Evolutionary conservation across 192 early-diverging fungal genomes (phyloP).

Genomic region (Coemansia sp.): DNA sequence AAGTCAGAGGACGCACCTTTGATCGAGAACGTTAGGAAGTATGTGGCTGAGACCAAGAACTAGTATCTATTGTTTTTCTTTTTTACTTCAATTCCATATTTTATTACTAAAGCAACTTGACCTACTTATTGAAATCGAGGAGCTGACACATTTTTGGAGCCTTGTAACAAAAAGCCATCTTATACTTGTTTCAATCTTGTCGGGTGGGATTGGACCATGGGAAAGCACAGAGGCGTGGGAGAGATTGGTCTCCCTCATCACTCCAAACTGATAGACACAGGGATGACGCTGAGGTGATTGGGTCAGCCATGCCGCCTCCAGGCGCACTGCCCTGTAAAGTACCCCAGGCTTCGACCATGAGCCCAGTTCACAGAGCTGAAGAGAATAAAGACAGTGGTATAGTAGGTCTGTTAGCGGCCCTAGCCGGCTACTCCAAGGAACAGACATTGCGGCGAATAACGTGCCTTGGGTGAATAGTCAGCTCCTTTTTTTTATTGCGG

Average conservation of each 20-base stretch:
- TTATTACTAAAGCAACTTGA: neutral
- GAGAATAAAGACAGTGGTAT: too few relatives aligned
- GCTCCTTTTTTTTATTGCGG: too few relatives aligned
- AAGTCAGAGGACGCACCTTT: slow-evolving; percentile 16
- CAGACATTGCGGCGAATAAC: too few relatives aligned
- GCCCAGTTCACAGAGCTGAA: too few relatives aligned
- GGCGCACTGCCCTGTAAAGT: too few relatives aligned
- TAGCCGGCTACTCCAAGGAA: too few relatives aligned
- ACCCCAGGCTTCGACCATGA: too few relatives aligned
- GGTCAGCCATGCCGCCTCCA: too few relatives aligned
- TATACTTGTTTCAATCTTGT: neutral
- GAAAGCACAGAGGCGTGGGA: neutral
- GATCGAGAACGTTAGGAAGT: slow-evolving; percentile 27
- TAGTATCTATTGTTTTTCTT: neutral
- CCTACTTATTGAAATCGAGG: neutral
- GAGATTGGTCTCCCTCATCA: neutral
- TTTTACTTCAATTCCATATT: neutral
- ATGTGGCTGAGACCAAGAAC: slow-evolving; percentile 10
- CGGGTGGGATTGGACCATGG: neutral
- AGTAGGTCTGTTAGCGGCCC: too few relatives aligned
- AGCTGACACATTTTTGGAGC: neutral
- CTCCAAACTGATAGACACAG: neutral
- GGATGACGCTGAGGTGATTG: too few relatives aligned
- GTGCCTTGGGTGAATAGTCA: too few relatives aligned
- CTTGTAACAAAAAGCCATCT: neutral